These are phyloP conservation scores for Umbelopsis vinacea DNA, from an alignment of 192 early-diverging fungal species.

Conservation along the genomic window DNA sequence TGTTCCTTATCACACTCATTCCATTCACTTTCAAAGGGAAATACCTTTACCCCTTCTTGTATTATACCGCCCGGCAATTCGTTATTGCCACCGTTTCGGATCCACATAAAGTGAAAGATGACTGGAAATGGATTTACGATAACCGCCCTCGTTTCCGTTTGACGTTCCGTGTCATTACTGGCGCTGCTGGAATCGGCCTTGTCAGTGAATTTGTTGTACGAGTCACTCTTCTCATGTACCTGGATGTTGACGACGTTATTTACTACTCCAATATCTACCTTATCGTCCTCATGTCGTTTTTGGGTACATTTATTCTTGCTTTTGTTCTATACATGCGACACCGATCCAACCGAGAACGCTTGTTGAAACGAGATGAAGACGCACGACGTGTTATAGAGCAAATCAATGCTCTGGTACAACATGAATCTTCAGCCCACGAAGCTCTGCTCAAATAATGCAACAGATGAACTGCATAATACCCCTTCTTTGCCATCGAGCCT, in stretches of 20 bases:
- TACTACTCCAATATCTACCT: slow-evolving; percentile 43
- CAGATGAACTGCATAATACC: no score
- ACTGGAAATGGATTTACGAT: slow-evolving; percentile 46
- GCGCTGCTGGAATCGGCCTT: slow-evolving; percentile 45
- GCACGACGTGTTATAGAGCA: not conserved
- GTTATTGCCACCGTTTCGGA: slow-evolving; percentile 35
- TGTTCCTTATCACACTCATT: slow-evolving; percentile 43
- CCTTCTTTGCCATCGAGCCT: no score
- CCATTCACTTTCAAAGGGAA: slow-evolving; percentile 39
- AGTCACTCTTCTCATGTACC: slow-evolving; percentile 28
- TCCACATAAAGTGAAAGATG: slow-evolving; percentile 34
- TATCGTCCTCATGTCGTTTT: slow-evolving; percentile 27
- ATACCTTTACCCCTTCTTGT: slow-evolving; percentile 44
- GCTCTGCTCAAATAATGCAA: not conserved
- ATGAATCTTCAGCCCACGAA: not conserved
- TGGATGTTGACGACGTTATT: slow-evolving; percentile 36
- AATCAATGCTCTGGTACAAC: slow-evolving; percentile 4
- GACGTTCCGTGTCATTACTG: slow-evolving; percentile 40
- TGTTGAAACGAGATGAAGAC: not conserved
- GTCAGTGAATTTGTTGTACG: slow-evolving; percentile 47
- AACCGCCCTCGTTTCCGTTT: slow-evolving; percentile 38
- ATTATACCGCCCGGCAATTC: slow-evolving; percentile 41
- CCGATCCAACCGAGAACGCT: slow-evolving; percentile 27
- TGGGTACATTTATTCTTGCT: slow-evolving; percentile 25
- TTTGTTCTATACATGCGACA: slow-evolving; percentile 34